Percentiles rank a stretch among this genome's conserved stretches.
These are phyloP conservation scores for Amanita pallidorosea DNA, from an alignment of 768 basidiomycete genomes.

Conservation along the genomic window DNA sequence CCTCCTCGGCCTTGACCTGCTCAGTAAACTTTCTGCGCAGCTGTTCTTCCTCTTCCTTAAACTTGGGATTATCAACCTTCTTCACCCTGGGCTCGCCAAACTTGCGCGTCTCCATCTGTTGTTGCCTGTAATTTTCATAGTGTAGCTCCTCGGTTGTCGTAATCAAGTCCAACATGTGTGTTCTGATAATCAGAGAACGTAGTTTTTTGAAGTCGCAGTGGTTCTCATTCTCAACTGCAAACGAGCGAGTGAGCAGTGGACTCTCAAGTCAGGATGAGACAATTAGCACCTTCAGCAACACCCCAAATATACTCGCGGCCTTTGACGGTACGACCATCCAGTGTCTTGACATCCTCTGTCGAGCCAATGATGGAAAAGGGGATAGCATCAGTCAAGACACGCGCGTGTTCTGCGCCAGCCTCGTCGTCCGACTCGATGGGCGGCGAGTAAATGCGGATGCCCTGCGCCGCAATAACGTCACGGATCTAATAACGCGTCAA, in stretches of 20 bases:
- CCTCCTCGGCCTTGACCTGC: constrained; percentile 98
- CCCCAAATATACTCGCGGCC: constrained; percentile 99
- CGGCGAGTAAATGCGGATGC: constrained; percentile 91
- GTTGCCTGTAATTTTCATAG: constrained; percentile 96
- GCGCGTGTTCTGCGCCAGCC: constrained; percentile 72
- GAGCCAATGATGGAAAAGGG: constrained; percentile 99
- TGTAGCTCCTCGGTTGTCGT: constrained; percentile 91
- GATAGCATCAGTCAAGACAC: constrained; percentile 80
- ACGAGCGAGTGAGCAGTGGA: background rate
- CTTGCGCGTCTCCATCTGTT: constrained; percentile 99
- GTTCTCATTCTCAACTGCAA: constrained; percentile 90
- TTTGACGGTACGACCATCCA: constrained; percentile 89
- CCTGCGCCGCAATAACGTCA: constrained; percentile 82
- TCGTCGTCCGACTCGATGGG: constrained; percentile 85
- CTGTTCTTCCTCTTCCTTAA: constrained; percentile 98
- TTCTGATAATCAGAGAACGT: constrained; percentile 88
- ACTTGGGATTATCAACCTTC: constrained; percentile 99
- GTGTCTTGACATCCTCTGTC: constrained; percentile 86
- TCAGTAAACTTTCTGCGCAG: constrained; percentile 97
- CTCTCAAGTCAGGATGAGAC: background rate
- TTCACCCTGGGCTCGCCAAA: constrained; percentile 97
- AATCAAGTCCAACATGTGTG: constrained; percentile 98
- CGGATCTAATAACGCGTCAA: constrained; percentile 46
- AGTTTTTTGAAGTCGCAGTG: constrained; percentile 99
- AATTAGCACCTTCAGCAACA: constrained; percentile 82